Base-by-base conservation (phyloP, 1,139 yeast genomes). In the Pichia sp. region DNA sequence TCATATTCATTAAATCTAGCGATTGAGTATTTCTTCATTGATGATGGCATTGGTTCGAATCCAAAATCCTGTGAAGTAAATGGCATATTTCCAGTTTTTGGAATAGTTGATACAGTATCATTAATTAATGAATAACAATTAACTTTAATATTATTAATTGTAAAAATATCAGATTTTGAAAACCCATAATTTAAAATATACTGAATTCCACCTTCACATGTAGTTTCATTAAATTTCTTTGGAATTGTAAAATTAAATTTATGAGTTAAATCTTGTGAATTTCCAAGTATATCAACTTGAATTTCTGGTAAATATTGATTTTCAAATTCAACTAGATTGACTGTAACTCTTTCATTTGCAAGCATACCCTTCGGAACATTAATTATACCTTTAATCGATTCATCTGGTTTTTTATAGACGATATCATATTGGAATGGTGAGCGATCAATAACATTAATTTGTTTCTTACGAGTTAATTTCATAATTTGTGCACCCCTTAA, bases 401-500 rank as follows among this genome's bases (percentile, higher is more conserved):
- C 31, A 27, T 31, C 22, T n/a, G 30, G 9, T 10, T 40, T 10
- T 16, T 22, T 24, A 29, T 47, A 47, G 16, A 33, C 26, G 4
- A 55, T 41, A 6, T 46, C 70, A 58, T 69, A 80, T 48, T 69
- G 67, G 45, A 63, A 67, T 47, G 61, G 68, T 20, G 76, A 64
- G 46, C 74, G 76, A 51, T 87, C 96, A 38, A 74, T 60, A 7
- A 87, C 71, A 26, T 70, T 68, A 43, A 87, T 71, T 38, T 77
- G 80, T 55, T 77, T 80, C 9, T 83, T 71, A 54, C 79, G 77
- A 60, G 81, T 82, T 54, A 77, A 73, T 38, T 75, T 73, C 28
- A 82, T 74, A 24, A 80, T 59, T 20, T 71, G 75, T 43, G 89
- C 84, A 12, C 94, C 98, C 51, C 89, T 76, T 40, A 85, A 68